phyloP scores from a whole-genome alignment of 1,284 basidiomycete genomes.

The Ustilago shanxiensis region DNA sequence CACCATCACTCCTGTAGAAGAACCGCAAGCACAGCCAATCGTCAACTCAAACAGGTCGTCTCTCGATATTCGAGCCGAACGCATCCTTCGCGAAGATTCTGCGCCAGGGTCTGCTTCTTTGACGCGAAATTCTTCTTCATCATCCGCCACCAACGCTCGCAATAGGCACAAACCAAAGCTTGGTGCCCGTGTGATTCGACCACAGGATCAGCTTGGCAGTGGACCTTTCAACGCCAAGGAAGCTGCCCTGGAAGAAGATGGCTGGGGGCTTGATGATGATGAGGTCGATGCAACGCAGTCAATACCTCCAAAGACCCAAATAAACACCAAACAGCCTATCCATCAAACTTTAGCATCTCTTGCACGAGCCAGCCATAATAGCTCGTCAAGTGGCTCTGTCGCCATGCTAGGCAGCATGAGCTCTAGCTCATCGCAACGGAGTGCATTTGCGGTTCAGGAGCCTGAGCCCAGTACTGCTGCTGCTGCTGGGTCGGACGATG shows the following conservation, averaged over 20 bases:
- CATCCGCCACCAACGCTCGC: constrained; percentile 27
- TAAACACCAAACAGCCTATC: not conserved
- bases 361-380: constrained; percentile 13
- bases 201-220: constrained; percentile 59
- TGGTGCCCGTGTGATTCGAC: constrained; percentile 54
- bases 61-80: constrained; percentile 19
- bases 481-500: constrained; percentile 7
- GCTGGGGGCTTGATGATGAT: constrained; percentile 61
- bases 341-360: constrained; percentile 23
- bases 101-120: constrained; percentile 20
- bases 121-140: constrained; percentile 41
- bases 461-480: constrained; percentile 1
- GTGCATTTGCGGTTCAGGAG: constrained; percentile 28
- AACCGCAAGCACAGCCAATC: not conserved
- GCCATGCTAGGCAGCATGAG: constrained; percentile 35
- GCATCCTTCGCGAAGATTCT: constrained; percentile 20
- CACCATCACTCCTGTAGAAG: not conserved
- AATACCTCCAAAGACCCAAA: not conserved
- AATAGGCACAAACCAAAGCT: constrained; percentile 43
- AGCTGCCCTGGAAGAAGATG: constrained; percentile 37
- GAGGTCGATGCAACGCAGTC: constrained; percentile 16
- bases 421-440: constrained; percentile 38
- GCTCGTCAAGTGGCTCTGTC: constrained; percentile 28
- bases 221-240: constrained; percentile 58
- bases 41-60: constrained; percentile 20